Evolutionary conservation across 306 rosid species (phyloP).

Genomic region (Sphenostylis stenocarpa): DNA sequence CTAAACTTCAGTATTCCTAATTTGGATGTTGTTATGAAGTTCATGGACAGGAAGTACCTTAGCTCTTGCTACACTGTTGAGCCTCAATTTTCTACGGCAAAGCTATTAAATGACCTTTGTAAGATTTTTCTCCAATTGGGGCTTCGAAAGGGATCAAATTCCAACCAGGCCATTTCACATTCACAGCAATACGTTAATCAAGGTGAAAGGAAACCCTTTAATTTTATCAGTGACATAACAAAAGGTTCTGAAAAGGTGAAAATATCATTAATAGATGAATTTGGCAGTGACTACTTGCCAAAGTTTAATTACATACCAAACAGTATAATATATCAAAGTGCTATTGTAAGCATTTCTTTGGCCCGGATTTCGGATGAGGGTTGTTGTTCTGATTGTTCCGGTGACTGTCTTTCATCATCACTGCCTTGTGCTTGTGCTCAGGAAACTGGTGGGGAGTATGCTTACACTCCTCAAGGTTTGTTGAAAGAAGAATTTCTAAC

Average conservation of each 20-base stretch:
- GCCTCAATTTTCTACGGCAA: conserved; percentile 34
- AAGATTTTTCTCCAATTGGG: conserved; percentile 36
- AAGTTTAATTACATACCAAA: conserved; percentile 67
- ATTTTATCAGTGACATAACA: conserved; percentile 49
- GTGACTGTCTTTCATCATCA: conserved; percentile 60
- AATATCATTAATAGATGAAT: conserved; percentile 58
- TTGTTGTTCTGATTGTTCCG: conserved; percentile 68
- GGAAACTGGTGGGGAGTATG: conserved; percentile 90
- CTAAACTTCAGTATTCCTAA: conserved; percentile 31
- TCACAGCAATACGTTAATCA: conserved; percentile 22
- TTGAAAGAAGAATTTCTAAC: conserved; percentile 64
- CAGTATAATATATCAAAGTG: conserved; percentile 63
- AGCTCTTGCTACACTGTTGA: neutral
- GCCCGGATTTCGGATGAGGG: conserved; percentile 77
- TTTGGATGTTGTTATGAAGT: conserved; percentile 33
- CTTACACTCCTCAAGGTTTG: conserved; percentile 62
- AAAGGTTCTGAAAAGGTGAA: conserved; percentile 67
- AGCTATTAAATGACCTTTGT: conserved; percentile 39
- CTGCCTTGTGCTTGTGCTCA: conserved; percentile 84
- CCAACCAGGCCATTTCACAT: conserved; percentile 17
- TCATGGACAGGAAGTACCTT: conserved; percentile 40
- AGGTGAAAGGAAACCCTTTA: conserved; percentile 25
- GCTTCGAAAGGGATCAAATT: conserved; percentile 28
- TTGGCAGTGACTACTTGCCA: conserved; percentile 57
- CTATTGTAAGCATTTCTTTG: conserved; percentile 60